phyloP scores from a whole-genome alignment of 352 stramenopile species.

The Phytophthora colocasiae region DNA sequence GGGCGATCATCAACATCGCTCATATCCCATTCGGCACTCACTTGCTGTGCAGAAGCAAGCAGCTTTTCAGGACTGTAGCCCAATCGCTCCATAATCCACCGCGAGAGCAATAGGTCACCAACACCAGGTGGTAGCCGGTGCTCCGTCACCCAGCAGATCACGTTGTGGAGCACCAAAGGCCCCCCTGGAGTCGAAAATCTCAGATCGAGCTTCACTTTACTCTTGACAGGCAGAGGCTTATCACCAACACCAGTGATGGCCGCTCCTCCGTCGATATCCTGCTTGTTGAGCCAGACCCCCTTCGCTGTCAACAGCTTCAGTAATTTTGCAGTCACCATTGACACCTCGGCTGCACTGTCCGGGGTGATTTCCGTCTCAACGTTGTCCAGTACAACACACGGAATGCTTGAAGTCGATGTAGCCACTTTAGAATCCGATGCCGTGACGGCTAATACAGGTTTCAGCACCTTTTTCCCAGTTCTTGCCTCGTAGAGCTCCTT shows the following conservation, averaged over 20 bases:
- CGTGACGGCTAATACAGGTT: not conserved
- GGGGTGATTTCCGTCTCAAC: slow-evolving; percentile 5
- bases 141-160: too few species aligned
- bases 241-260: slow-evolving; percentile 8
- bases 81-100: too few species aligned
- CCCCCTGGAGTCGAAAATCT: slow-evolving; percentile 12
- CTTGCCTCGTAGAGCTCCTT: slow-evolving; percentile 9
- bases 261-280: not conserved
- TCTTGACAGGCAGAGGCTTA: slow-evolving; percentile 10
- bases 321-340: slow-evolving; percentile 14
- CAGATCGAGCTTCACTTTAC: slow-evolving; percentile 21
- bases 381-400: slow-evolving; percentile 12
- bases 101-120: too few species aligned
- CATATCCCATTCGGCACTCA: too few species aligned
- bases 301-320: not conserved
- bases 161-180: not conserved
- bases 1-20: not conserved
- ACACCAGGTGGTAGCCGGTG: too few species aligned
- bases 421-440: slow-evolving; percentile 3
- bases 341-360: slow-evolving; percentile 18
- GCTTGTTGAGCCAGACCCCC: slow-evolving; percentile 1
- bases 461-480: not conserved
- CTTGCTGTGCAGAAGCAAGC: too few species aligned
- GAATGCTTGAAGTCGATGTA: not conserved
- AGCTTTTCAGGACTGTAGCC: too few species aligned